A percentile compares a stretch with the other conserved stretches of the same genome.
Conservation (phyloP, 1,284 basidiomycete species). For the Lignosus rhinocerotis region DNA sequence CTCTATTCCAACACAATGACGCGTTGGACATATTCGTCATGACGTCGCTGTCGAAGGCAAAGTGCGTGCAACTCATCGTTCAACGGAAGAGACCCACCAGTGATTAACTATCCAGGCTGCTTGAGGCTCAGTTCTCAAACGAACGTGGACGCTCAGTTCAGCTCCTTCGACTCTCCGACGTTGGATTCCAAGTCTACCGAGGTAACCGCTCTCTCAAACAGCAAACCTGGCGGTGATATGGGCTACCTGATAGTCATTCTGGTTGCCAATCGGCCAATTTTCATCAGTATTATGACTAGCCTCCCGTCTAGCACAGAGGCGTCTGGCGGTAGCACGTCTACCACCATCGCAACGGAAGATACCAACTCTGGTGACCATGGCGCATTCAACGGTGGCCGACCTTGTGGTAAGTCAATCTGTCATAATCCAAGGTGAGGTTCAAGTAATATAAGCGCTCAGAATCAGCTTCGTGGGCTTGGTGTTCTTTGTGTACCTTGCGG, state of each 20-base stretch:
- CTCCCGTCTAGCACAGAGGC: not conserved
- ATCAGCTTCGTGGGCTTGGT: too few relatives aligned
- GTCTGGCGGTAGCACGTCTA: too few relatives aligned
- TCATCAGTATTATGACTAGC: not conserved
- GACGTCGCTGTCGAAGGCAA: slow-evolving; percentile 1
- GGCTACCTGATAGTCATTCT: slow-evolving; percentile 1
- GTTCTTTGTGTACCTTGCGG: too few relatives aligned
- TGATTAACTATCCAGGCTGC: not conserved
- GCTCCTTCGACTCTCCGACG: slow-evolving; percentile 9
- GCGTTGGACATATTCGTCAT: not conserved
- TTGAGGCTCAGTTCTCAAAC: slow-evolving; percentile 5
- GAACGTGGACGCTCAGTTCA: slow-evolving; percentile 7
- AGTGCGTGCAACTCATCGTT: not conserved
- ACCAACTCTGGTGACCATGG: not conserved
- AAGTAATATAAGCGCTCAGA: too few relatives aligned
- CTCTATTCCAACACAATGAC: slow-evolving; percentile 1
- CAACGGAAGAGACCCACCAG: not conserved
- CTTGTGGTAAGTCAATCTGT: too few relatives aligned
- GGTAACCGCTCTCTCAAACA: not conserved
- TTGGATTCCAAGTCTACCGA: slow-evolving; percentile 6
- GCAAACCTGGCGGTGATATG: not conserved
- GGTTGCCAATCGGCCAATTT: not conserved
- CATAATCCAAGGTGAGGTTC: too few relatives aligned
- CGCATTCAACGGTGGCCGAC: too few relatives aligned
- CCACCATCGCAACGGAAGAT: not conserved